Conservation (phyloP, 1,284 basidiomycete species). For the Ceratobasidium sp. region DNA sequence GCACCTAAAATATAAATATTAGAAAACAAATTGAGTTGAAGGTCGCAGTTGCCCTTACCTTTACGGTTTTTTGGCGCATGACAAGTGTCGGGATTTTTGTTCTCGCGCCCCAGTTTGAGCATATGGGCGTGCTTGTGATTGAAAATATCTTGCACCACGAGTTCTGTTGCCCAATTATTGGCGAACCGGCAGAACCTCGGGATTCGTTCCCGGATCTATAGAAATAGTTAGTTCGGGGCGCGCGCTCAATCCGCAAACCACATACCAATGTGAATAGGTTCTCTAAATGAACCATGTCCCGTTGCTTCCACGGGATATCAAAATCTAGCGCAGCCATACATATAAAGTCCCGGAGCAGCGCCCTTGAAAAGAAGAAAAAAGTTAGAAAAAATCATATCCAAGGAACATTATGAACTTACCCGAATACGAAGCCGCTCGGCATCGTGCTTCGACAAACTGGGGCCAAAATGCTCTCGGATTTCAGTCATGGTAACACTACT, state of each 20-base stretch:
- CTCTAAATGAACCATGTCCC: neutral
- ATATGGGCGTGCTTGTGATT: neutral
- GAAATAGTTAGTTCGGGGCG: neutral
- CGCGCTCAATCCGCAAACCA: neutral
- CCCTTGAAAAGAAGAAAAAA: neutral
- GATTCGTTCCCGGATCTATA: neutral
- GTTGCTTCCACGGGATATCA: neutral
- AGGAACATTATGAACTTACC: neutral
- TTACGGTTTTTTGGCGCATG: too few species aligned
- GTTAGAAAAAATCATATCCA: neutral
- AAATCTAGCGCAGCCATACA: neutral
- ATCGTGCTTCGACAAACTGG: neutral
- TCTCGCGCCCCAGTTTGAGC: too few species aligned
- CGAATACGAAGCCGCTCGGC: neutral
- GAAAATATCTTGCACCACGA: slow-evolving; percentile 1
- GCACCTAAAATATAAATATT: too few species aligned
- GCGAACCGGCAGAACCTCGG: neutral
- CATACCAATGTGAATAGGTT: neutral
- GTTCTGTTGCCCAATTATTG: slow-evolving; percentile 5
- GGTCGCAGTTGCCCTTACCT: too few species aligned
- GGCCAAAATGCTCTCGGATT: neutral
- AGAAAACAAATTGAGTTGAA: too few species aligned
- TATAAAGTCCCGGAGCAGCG: neutral
- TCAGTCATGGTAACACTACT: neutral
- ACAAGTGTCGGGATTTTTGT: too few species aligned